Percentiles rank a stretch among this genome's conserved stretches.
phyloP scores from a whole-genome alignment of 2,329 filamentous ascomycete species.

The Ampelomyces quisqualis region DNA sequence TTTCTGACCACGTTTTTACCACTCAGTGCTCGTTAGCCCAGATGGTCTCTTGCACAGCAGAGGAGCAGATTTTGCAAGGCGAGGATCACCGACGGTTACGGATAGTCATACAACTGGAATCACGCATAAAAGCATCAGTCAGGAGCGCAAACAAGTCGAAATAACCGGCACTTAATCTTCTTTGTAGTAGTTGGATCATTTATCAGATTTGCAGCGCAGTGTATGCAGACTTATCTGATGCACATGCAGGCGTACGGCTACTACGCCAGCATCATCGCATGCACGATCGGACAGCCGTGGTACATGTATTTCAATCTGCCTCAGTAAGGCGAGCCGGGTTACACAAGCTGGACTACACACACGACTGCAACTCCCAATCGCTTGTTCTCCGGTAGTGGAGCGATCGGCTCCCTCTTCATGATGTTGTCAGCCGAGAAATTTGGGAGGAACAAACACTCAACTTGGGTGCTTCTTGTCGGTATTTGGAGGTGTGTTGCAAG shows the following conservation, averaged over 20 bases:
- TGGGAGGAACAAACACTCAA: slow-evolving; percentile 52
- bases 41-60: not conserved
- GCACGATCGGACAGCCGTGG: slow-evolving; percentile 57
- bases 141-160: slow-evolving; percentile 17
- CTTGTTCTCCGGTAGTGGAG: slow-evolving; percentile 52
- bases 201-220: slow-evolving; percentile 7
- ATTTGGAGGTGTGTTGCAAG: slow-evolving; percentile 52
- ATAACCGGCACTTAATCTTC: slow-evolving; percentile 17
- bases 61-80: not conserved
- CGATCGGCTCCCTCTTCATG: slow-evolving; percentile 51
- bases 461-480: slow-evolving; percentile 49
- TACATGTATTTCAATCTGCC: slow-evolving; percentile 54
- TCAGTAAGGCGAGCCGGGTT: slow-evolving; percentile 46
- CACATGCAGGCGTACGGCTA: slow-evolving; percentile 51
- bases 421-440: slow-evolving; percentile 53
- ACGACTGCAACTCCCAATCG: slow-evolving; percentile 54
- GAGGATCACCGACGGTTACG: not conserved
- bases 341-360: slow-evolving; percentile 49
- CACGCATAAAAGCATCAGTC: slow-evolving; percentile 1
- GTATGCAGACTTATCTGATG: not conserved
- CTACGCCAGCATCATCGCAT: slow-evolving; percentile 53
- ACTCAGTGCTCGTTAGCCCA: not conserved
- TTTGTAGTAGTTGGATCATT: slow-evolving; percentile 22
- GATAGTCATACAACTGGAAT: not conserved
- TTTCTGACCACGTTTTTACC: not conserved